These are phyloP conservation scores for Iris macrosiphon DNA, from an alignment of 106 monocot genomes.

Conservation along the genomic window DNA sequence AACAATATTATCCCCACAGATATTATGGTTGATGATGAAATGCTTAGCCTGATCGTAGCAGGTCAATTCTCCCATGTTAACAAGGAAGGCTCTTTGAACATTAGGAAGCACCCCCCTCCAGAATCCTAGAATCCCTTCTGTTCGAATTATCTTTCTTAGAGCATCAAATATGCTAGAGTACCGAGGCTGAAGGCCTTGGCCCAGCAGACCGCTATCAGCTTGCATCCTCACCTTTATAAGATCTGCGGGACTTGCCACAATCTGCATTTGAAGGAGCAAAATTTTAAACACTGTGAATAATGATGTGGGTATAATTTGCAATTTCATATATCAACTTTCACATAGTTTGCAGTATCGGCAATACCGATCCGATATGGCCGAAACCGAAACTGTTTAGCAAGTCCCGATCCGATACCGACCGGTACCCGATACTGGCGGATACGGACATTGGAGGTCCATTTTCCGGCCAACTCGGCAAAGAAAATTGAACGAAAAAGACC, in stretches of 20 bases:
- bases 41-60: slow-evolving; percentile 91
- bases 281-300: no score
- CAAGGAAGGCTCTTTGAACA: slow-evolving; percentile 83
- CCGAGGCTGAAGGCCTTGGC: slow-evolving; percentile 36
- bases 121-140: slow-evolving; percentile 62
- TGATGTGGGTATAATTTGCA: no score
- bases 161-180: slow-evolving; percentile 60
- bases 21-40: slow-evolving; percentile 39
- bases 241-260: slow-evolving; percentile 79
- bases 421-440: no score
- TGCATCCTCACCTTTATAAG: slow-evolving; percentile 96
- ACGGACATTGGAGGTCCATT: no score
- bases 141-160: slow-evolving; percentile 47
- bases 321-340: no score
- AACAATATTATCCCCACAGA: slow-evolving; percentile 53
- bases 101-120: slow-evolving; percentile 81
- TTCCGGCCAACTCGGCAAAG: no score
- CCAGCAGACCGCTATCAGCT: slow-evolving; percentile 45
- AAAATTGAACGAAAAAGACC: no score
- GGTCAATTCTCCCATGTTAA: slow-evolving; percentile 91
- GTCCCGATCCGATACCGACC: no score
- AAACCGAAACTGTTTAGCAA: no score
- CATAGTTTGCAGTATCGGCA: no score
- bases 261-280: slow-evolving; percentile 23
- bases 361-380: no score